Base-by-base conservation (phyloP, 371 early-diverging fungal species). In the Mortierella polycephala region DNA sequence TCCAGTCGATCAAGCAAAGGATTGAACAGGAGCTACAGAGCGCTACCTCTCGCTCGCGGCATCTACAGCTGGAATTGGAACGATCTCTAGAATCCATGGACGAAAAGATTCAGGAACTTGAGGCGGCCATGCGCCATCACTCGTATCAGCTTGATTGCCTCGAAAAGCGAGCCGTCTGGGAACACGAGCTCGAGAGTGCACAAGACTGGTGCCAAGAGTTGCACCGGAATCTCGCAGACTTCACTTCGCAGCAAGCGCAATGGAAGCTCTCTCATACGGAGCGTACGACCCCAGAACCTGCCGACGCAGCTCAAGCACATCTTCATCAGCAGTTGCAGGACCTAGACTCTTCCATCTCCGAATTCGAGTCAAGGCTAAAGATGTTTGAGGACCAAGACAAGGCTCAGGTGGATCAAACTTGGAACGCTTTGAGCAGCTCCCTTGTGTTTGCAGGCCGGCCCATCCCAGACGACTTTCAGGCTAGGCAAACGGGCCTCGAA, bases 151-250 rank as follows among this genome's bases (percentile, higher is more conserved):
- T 73, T 0, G 57, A 68, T 12, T 65, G 73, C 30, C 69, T 69
- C 16, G 66, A 69, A 18, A 64, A 69, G 47, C 69, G 69, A 44
- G 50, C 57, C 2, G 42, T 63, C 9, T 79, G 80, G 80, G 80
- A 79, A 40, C 69, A 69, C 57, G 39, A 64, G 1, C 21, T 66
- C 40, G 45, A 53, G 23, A 39, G 52, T 10, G 80, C 80, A 8
- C 54, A 49, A 12, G 62, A 18, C 2, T 69, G 65, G 66, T 69
- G 65, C 57, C 69, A 41, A 12, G 60, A 71, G 0, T 57, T 69
- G 41, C 63, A 65, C 50, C n/a, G 11, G 2, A 46, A 57, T 11
- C 40, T 79, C 1, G 46, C 54, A 12, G 45, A 63, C 1, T 66
- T 79, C 21, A 46, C 57, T 2, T 14, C 45, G 3, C 45, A 73